Conservation (phyloP, 1,284 basidiomycete species). For the Ceratobasidium sp. region DNA sequence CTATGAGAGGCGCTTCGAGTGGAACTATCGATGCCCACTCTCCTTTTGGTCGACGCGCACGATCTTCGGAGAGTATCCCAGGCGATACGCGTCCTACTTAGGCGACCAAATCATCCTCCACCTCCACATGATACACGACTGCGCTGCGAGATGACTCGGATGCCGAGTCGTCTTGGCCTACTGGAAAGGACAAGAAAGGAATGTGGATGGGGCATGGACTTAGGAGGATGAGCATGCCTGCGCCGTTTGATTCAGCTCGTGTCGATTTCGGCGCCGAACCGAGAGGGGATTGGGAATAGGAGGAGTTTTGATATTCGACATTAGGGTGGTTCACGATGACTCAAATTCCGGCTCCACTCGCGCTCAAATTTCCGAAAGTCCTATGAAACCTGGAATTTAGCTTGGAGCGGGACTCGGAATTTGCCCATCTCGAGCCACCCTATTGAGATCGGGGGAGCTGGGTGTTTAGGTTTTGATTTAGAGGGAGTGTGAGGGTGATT, state of each 20-base stretch:
- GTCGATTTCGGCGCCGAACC: slow-evolving; percentile 35
- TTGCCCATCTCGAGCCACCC: too few relatives aligned
- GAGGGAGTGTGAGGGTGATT: too few relatives aligned
- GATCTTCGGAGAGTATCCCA: slow-evolving; percentile 38
- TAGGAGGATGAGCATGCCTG: slow-evolving; percentile 79
- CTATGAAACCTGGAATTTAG: too few relatives aligned
- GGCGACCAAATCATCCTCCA: slow-evolving; percentile 58
- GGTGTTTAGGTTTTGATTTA: too few relatives aligned
- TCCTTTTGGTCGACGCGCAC: slow-evolving; percentile 37
- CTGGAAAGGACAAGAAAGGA: slow-evolving; percentile 70
- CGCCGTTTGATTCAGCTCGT: slow-evolving; percentile 42
- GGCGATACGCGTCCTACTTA: slow-evolving; percentile 32
- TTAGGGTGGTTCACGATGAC: too few relatives aligned
- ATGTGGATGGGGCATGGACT: slow-evolving; percentile 65
- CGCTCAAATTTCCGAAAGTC: too few relatives aligned
- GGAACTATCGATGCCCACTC: slow-evolving; percentile 5
- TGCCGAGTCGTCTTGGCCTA: slow-evolving; percentile 53
- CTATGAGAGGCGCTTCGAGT: slow-evolving; percentile 16
- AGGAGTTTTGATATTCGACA: slow-evolving; percentile 31
- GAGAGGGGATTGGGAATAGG: slow-evolving; percentile 19
- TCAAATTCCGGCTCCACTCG: too few relatives aligned
- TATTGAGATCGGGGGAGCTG: too few relatives aligned
- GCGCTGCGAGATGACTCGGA: slow-evolving; percentile 50
- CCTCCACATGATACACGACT: slow-evolving; percentile 55
- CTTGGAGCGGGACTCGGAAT: too few relatives aligned